Percentiles rank a stretch among this genome's conserved stretches.
Conservation (phyloP, 1,284 basidiomycete species). For the Cystobasidiaceae sp. region DNA sequence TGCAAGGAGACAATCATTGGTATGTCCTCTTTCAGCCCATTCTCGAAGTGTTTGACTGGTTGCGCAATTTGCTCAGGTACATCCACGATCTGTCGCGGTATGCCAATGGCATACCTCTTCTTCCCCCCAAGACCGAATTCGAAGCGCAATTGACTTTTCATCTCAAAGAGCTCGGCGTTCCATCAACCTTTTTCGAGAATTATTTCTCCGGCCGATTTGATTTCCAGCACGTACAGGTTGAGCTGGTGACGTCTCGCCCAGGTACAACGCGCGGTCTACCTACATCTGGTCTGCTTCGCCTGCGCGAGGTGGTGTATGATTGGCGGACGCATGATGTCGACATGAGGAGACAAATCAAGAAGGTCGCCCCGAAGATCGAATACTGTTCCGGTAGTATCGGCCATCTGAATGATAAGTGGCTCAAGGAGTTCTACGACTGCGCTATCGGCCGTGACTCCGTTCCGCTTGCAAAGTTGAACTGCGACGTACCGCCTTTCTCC, state of each 20-base stretch:
- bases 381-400: conserved; percentile 30
- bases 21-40: not conserved
- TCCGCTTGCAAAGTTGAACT: not conserved
- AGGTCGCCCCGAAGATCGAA: conserved; percentile 22
- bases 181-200: conserved; percentile 1
- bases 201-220: conserved; percentile 27
- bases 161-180: conserved; percentile 22
- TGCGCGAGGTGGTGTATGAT: conserved; percentile 8
- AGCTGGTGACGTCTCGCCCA: conserved; percentile 30
- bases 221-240: conserved; percentile 16
- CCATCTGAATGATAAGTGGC: conserved; percentile 7
- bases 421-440: conserved; percentile 14
- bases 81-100: conserved; percentile 30
- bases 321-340: not conserved
- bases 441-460: conserved; percentile 15
- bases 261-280: not conserved
- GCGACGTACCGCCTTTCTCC: conserved; percentile 8
- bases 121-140: not conserved
- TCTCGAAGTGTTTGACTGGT: not conserved
- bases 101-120: not conserved
- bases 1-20: conserved; percentile 32
- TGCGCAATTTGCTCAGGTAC: not conserved
- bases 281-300: conserved; percentile 23
- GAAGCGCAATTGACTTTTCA: conserved; percentile 26
- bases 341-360: conserved; percentile 5